Evolutionary conservation across 257 asterid species (phyloP).

Genomic region (Lantana camara): DNA sequence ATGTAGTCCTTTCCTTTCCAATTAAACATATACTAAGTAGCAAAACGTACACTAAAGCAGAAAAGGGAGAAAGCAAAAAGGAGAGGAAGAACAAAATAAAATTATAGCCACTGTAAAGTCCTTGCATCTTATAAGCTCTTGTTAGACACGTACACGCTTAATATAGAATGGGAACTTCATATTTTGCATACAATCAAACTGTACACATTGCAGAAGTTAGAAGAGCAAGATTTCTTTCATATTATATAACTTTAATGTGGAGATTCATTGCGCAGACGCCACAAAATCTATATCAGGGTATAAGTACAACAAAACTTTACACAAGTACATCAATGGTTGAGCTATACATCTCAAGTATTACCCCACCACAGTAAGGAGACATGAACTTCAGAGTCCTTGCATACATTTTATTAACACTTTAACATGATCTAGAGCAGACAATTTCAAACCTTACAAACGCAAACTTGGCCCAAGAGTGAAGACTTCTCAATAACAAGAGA

Average conservation of each 20-base stretch:
- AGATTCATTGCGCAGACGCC: neutral
- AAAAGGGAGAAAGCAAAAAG: neutral
- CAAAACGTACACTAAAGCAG: neutral
- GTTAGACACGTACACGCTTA: no score
- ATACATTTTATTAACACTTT: constrained; percentile 2
- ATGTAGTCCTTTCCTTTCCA: neutral
- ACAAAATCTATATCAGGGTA: neutral
- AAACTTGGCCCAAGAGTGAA: neutral
- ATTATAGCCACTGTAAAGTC: no score
- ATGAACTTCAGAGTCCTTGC: neutral
- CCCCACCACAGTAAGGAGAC: neutral
- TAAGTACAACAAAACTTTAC: neutral
- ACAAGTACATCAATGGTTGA: neutral
- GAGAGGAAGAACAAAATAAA: no score
- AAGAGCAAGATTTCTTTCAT: no score
- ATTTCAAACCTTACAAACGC: neutral
- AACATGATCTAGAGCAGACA: constrained; percentile 6
- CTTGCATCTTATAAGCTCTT: no score
- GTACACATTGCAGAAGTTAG: no score
- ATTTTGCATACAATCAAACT: no score
- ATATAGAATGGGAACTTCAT: no score
- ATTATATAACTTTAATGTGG: neutral
- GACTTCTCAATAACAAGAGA: neutral
- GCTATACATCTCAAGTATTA: neutral
- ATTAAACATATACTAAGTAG: neutral